Evolutionary conservation across 768 basidiomycete genomes (phyloP).

Genomic region (Polyporus arcularius): DNA sequence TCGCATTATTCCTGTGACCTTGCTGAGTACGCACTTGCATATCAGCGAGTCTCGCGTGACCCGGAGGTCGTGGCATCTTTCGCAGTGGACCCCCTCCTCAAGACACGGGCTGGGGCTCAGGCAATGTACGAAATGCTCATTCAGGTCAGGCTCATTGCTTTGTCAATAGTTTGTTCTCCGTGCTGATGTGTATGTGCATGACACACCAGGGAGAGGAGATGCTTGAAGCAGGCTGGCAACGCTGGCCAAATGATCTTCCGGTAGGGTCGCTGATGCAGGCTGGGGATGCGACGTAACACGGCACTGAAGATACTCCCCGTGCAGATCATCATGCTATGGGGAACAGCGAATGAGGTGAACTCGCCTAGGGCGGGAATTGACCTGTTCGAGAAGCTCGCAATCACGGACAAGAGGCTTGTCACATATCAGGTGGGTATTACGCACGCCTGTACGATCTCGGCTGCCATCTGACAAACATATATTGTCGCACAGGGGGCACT

Average conservation of each 20-base stretch:
- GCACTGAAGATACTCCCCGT: not conserved
- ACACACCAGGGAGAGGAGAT: conserved; percentile 1
- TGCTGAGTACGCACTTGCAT: not conserved
- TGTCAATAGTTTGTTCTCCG: not conserved
- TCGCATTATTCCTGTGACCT: not conserved
- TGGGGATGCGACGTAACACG: too few species aligned
- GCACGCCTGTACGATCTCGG: too few species aligned
- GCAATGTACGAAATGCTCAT: conserved; percentile 1
- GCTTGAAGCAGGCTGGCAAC: not conserved
- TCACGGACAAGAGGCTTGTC: conserved; percentile 51
- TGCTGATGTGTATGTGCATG: not conserved
- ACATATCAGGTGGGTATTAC: conserved; percentile 40
- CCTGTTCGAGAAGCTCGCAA: conserved; percentile 51
- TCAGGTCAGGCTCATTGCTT: not conserved
- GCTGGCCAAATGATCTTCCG: conserved; percentile 3
- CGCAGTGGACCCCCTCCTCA: not conserved
- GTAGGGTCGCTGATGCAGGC: not conserved
- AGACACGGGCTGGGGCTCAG: not conserved
- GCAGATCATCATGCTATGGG: conserved; percentile 6
- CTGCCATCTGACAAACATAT: too few species aligned
- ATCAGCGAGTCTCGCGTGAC: not conserved
- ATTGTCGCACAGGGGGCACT: conserved; percentile 49
- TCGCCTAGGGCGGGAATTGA: conserved; percentile 50
- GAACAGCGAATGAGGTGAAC: conserved; percentile 30
- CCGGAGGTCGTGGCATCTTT: not conserved